phyloP scores from a whole-genome alignment of 495 filamentous ascomycete genomes.

The Sabuloglossum arenarium region DNA sequence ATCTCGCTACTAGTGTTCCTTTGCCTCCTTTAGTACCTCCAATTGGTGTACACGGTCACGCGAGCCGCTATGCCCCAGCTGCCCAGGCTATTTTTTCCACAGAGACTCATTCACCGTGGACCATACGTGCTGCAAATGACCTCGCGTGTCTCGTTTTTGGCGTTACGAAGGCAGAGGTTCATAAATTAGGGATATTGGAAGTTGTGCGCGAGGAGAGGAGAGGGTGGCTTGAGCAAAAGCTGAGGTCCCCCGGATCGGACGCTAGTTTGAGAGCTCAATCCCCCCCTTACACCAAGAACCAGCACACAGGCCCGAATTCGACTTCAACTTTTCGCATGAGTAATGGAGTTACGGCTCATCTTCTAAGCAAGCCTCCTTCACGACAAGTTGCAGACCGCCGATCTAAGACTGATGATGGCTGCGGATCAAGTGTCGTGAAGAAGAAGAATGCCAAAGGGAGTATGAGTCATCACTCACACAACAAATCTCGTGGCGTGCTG shows the following conservation, averaged over 20 bases:
- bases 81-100: constrained; percentile 95
- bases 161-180: constrained; percentile 80
- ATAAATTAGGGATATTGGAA: constrained; percentile 86
- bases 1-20: constrained; percentile 10
- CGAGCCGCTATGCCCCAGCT: constrained; percentile 73
- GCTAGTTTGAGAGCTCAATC: constrained; percentile 22
- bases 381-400: constrained; percentile 26
- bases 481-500: constrained; percentile 74
- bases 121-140: constrained; percentile 92
- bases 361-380: constrained; percentile 76
- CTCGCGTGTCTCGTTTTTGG: constrained; percentile 91
- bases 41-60: constrained; percentile 46
- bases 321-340: constrained; percentile 29
- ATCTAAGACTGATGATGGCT: constrained; percentile 56
- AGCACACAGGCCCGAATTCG: constrained; percentile 21
- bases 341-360: constrained; percentile 63
- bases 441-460: constrained; percentile 20
- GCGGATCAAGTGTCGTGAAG: constrained; percentile 33
- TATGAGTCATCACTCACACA: constrained; percentile 28
- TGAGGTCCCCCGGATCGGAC: constrained; percentile 37
- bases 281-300: constrained; percentile 21
- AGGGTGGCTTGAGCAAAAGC: constrained; percentile 75
- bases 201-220: constrained; percentile 75
- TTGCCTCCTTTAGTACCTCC: constrained; percentile 1
- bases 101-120: constrained; percentile 72